A percentile compares a stretch with the other conserved stretches of the same genome.
These are phyloP conservation scores for Sporothrix brasiliensis DNA, from an alignment of 2,329 filamentous ascomycete genomes.

Conservation along the genomic window DNA sequence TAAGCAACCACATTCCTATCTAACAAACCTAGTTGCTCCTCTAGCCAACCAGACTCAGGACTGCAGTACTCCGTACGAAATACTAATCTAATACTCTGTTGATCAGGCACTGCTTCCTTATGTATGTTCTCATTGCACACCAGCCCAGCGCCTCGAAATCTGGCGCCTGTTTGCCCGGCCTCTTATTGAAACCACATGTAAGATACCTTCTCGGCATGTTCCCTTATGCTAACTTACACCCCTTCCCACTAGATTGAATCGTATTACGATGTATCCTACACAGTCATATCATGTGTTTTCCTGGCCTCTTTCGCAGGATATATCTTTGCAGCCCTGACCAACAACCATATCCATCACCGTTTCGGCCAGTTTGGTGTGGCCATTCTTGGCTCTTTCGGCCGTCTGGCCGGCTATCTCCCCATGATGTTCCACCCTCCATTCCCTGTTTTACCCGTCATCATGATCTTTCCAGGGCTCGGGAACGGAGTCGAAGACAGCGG, in stretches of 20 bases:
- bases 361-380: conserved; percentile 74
- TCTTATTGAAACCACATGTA: neutral
- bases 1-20: conserved; percentile 39
- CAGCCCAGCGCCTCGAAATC: neutral
- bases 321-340: conserved; percentile 62
- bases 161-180: neutral
- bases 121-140: conserved; percentile 40
- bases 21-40: neutral
- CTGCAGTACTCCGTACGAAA: neutral
- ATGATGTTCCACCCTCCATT: conserved; percentile 70
- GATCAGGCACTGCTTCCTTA: conserved; percentile 52
- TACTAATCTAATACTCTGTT: conserved; percentile 15
- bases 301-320: conserved; percentile 69
- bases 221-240: neutral
- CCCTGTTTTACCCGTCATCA: conserved; percentile 65
- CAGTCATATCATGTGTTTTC: conserved; percentile 67
- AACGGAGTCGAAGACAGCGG: conserved; percentile 67
- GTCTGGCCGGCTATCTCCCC: conserved; percentile 66
- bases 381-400: conserved; percentile 63
- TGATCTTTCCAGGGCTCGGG: conserved; percentile 69
- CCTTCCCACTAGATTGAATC: conserved; percentile 53
- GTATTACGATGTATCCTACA: conserved; percentile 65
- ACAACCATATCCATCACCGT: conserved; percentile 65
- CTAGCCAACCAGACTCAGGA: neutral
- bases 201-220: neutral